Base-by-base conservation (phyloP, 257 asterid genomes). In the Plantago ovata region DNA sequence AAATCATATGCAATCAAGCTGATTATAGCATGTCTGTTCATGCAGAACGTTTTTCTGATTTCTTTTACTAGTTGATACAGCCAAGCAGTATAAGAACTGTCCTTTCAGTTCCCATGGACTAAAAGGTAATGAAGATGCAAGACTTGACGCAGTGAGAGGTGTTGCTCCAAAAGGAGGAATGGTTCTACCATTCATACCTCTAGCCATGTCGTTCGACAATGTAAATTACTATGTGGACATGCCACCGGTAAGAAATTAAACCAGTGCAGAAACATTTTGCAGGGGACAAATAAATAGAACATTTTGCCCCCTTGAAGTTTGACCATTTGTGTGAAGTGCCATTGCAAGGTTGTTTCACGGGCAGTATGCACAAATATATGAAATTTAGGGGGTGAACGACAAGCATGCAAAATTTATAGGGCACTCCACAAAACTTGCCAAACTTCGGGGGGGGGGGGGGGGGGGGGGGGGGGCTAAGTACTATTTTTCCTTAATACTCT, bases 121-220 rank as follows among this genome's bases (percentile, higher is more conserved):
- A n/a, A 70, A 20, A 44, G 71, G 77, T 21, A 63, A 39, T 12
- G 70, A 67, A 8, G 68, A 74, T 61, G 53, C 77, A 45, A 70
- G 53, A 75, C 61, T 59, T n/a, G 79, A 64, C 38, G 33, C 53
- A 36, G 68, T 60, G 36, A 49, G 68, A 55, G 82, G 73, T 4
- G 66, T 81, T 44, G 72, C 75, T 5, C 69, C 86, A n/a, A 80
- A 78, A 78, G 76, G 78, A 73, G 94, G 92, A 62, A 84, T 84
- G 96, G 79, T 87, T 62, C 76, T 84, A n/a, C 92, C 96, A 3
- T 87, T 87, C 66, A 79, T 78, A 12, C 85, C 89, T 47, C 63
- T 84, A 38, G 69, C 88, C 8, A 87, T 84, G 94, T 76, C 92
- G 20, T 87, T 87, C 53, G 83, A 82, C 60, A 60, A 21, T 19